These are phyloP conservation scores for Penicillium sp. DNA, from an alignment of 2,329 filamentous ascomycete species.

Conservation along the genomic window DNA sequence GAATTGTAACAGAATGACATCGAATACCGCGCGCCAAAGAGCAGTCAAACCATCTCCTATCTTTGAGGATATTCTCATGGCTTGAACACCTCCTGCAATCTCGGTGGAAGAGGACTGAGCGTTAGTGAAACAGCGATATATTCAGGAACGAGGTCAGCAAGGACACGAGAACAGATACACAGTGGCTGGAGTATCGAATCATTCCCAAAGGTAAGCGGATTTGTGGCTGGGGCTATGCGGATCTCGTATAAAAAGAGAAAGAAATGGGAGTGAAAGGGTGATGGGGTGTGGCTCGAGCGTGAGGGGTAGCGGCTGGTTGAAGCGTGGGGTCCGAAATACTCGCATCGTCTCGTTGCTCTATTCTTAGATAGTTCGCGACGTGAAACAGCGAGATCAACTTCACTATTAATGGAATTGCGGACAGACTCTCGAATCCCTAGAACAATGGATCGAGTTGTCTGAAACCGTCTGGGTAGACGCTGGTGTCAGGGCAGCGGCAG, in stretches of 20 bases:
- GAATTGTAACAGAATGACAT: background rate
- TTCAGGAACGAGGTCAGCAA: constrained; percentile 1
- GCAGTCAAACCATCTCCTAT: background rate
- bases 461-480: constrained; percentile 18
- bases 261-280: background rate
- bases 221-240: constrained; percentile 17
- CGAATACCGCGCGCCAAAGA: constrained; percentile 6
- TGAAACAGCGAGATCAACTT: constrained; percentile 8
- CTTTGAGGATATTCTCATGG: background rate
- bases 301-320: background rate
- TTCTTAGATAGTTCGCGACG: constrained; percentile 8
- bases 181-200: constrained; percentile 20
- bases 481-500: constrained; percentile 11
- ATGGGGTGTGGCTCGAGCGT: constrained; percentile 16
- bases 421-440: background rate
- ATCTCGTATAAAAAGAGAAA: background rate
- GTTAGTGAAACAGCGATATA: background rate
- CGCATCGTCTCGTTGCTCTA: constrained; percentile 5
- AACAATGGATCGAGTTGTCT: constrained; percentile 5
- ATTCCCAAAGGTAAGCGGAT: constrained; percentile 1
- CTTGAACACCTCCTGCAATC: background rate
- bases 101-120: background rate
- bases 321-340: constrained; percentile 12
- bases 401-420: constrained; percentile 7
- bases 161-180: background rate